Evolutionary conservation across 208 protist genomes (phyloP), one percentile per base, ranked within the genome.

Genomic region (Leishmania turanica): DNA sequence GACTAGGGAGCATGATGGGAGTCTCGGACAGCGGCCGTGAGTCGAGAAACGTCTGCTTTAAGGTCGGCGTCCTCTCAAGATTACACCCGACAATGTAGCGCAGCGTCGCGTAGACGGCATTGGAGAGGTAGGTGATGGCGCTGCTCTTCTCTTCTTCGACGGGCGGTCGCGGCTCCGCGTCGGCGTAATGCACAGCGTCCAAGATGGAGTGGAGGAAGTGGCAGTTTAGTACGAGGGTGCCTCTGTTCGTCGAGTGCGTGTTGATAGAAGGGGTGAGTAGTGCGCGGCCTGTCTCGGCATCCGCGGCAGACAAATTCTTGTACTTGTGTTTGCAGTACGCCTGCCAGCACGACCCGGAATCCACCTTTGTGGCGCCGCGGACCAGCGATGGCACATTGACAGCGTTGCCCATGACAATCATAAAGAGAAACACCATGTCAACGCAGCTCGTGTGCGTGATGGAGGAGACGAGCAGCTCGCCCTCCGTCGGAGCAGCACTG

Each of bases 401-500:
- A 0, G 87, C 92, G 56, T 97, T 96, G 15, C 94, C 94, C 93
- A 97, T 96, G n/a, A 97, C 86, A 15, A 96, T 53, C 73, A 95
- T 76, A 72, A 97, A 96, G 6, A 97, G 86, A 77, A 97, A 97
- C 0, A 97, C 94, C 68, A 96, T 87, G 78, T 97, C 94, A 17
- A 97, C 89, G 69, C 83, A 93, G 84, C 91, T 95, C 21, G 78
- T 89, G 56, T 91, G 88, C 2, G 90, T 77, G 79, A 95, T 92
- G 34, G 86, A 74, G 19, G 86, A 91, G 11, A 84, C 84, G 17
- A 86, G 80, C 47, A 86, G 81, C n/a, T 80, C 76, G 5, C 21
- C 56, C 40, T 27, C 78, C n/a, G 78, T 82, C 2, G 78, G 70
- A 0, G 81, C 47, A 17, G 77, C 78, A 34, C 77, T 9, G 31